A percentile compares a stretch with the other conserved stretches of the same genome.
These are phyloP conservation scores for Botrytis medusae DNA, from an alignment of 2,329 filamentous ascomycete genomes.

Conservation along the genomic window DNA sequence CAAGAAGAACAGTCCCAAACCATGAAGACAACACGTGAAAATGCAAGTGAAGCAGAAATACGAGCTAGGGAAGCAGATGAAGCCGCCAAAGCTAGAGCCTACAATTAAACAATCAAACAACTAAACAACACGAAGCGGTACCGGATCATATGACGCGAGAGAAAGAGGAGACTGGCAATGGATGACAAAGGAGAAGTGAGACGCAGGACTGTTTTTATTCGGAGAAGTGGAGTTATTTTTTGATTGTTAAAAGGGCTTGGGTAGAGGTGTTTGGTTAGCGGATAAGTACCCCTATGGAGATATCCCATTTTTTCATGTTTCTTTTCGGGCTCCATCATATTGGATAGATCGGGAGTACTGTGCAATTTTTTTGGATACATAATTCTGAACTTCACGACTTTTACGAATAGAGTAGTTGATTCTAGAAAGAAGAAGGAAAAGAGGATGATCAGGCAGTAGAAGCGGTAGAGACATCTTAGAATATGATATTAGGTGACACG, in stretches of 20 bases:
- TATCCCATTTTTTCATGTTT: background rate
- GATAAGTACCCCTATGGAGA: background rate
- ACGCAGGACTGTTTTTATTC: background rate
- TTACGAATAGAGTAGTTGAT: conserved; percentile 58
- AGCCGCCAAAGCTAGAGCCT: conserved; percentile 55
- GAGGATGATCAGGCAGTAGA: background rate
- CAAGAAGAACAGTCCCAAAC: conserved; percentile 76
- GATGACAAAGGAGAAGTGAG: background rate
- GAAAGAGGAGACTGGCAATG: background rate
- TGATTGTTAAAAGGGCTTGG: background rate
- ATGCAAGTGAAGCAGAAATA: conserved; percentile 65
- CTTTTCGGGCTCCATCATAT: background rate
- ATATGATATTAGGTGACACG: background rate
- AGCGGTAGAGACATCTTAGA: background rate
- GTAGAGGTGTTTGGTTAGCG: background rate
- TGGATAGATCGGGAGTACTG: background rate
- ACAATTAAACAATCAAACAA: conserved; percentile 47
- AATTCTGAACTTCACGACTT: background rate
- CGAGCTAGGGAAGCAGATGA: conserved; percentile 63
- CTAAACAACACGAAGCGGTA: background rate
- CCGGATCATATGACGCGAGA: background rate
- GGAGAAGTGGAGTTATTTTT: background rate
- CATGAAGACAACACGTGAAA: conserved; percentile 63
- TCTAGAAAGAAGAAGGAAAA: conserved; percentile 52
- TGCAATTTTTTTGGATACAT: background rate